Evolutionary conservation across 257 asterid genomes (phyloP), one percentile per base, ranked within the genome.

Genomic region (Rauvolfia tetraphylla): DNA sequence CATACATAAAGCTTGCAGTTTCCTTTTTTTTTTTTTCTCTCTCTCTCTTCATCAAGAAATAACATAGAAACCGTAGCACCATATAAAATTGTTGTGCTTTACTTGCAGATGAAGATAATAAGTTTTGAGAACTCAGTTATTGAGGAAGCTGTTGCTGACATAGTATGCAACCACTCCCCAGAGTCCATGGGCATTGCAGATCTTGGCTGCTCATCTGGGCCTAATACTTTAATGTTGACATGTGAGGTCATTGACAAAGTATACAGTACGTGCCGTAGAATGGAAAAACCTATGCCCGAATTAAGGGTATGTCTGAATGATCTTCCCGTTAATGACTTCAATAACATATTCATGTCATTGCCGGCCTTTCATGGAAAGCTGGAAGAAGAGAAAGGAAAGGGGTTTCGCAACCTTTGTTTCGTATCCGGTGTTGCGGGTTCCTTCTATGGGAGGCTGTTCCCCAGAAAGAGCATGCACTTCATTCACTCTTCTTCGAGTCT

Each of bases 311-410:
- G 76, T 6, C 61, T 92, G 66, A 92, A 92, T 58, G 97, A 92
- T 74, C 97, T 92, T 53, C 95, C 93, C 0, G 84, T 86, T 12
- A 92, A 89, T 68, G 97, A 92, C 69, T 90, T 92, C 86, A 92
- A 90, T 72, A 49, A 58, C 12, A 38, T 92, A 42, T 82, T 90
- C 74, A 22, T 39, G 69, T 82, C 86, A 15, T 77, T 92, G 86
- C 93, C 96, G 11, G 87, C 66, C 10, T 88, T 89, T 44, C 80
- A 82, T 81, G 18, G 66, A 27, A 82, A 77, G 51, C 68, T 85
- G 7, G 31, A 74, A 7, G 48, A 20, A 62, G 86, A 84, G 7
- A 85, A 76, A 63, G 87, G 84, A 13, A 63, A 79, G 0, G 81
- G 71, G 3, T 8, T 42, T 38, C 7, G 4, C 12, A 29, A 48